Evolutionary conservation across 2,329 filamentous ascomycete genomes (phyloP).

Genomic region (Alternaria sp.): DNA sequence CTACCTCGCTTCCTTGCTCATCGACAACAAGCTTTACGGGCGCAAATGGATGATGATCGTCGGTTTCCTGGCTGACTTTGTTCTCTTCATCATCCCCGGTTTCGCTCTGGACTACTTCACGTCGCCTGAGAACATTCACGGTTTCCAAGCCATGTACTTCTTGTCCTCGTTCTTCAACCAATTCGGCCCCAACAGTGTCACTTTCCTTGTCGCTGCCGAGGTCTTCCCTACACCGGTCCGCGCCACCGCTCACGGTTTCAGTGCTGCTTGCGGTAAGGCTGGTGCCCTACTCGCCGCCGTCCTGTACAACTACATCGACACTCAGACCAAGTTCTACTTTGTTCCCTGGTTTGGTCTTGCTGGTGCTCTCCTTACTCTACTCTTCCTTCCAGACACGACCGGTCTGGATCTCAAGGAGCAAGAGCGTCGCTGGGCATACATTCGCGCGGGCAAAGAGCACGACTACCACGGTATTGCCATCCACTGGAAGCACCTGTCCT

Average conservation of each 20-base stretch:
- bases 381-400: slow-evolving; percentile 96
- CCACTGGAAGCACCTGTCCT: slow-evolving; percentile 84
- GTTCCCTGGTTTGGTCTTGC: slow-evolving; percentile 95
- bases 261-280: slow-evolving; percentile 87
- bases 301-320: slow-evolving; percentile 93
- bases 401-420: slow-evolving; percentile 97
- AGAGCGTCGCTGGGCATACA: slow-evolving; percentile 90
- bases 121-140: slow-evolving; percentile 72
- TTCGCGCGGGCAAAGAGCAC: slow-evolving; percentile 75
- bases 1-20: slow-evolving; percentile 86
- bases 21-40: slow-evolving; percentile 96
- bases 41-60: slow-evolving; percentile 96
- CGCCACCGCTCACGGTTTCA: slow-evolving; percentile 92
- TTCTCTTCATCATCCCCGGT: slow-evolving; percentile 90
- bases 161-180: slow-evolving; percentile 99
- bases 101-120: slow-evolving; percentile 90
- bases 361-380: slow-evolving; percentile 80
- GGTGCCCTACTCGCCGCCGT: slow-evolving; percentile 88
- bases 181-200: slow-evolving; percentile 95
- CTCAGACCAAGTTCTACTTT: slow-evolving; percentile 84
- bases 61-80: slow-evolving; percentile 90
- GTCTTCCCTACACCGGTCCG: slow-evolving; percentile 96
- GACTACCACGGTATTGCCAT: slow-evolving; percentile 96
- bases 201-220: slow-evolving; percentile 94
- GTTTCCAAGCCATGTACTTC: slow-evolving; percentile 99